These are phyloP conservation scores for Gossypium stocksii DNA, from an alignment of 345 rosid species.

Conservation along the genomic window DNA sequence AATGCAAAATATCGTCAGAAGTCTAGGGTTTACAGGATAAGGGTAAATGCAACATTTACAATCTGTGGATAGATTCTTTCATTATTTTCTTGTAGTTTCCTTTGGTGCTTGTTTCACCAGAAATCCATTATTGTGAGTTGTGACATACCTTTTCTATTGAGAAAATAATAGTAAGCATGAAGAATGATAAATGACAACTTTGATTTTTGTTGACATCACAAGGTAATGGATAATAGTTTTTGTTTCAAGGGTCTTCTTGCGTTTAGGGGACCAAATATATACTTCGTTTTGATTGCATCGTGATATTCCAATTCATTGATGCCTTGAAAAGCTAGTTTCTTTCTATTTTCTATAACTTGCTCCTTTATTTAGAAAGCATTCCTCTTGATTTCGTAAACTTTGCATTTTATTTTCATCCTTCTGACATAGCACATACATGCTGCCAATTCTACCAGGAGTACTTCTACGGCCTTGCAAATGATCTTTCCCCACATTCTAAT, in stretches of 20 bases:
- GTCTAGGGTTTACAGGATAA: constrained; percentile 55
- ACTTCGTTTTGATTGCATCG: background rate
- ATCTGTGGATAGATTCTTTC: background rate
- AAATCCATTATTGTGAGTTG: background rate
- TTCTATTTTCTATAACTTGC: background rate
- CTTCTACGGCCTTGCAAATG: constrained; percentile 71
- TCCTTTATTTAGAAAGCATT: background rate
- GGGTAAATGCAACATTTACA: constrained; percentile 38
- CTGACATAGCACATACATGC: background rate
- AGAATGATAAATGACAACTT: background rate
- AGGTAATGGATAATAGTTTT: background rate
- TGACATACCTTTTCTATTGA: background rate
- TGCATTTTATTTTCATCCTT: background rate
- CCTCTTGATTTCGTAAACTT: background rate
- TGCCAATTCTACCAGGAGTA: constrained; percentile 56
- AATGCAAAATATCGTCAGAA: constrained; percentile 56
- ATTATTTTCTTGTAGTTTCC: background rate
- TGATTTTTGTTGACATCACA: background rate
- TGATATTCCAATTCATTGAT: background rate
- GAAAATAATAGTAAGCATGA: background rate
- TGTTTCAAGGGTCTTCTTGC: background rate
- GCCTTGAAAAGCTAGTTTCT: background rate
- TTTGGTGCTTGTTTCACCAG: background rate
- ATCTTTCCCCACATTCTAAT: constrained; percentile 74
- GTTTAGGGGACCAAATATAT: background rate